Evolutionary conservation across 208 protist genomes (phyloP), one percentile per base, ranked within the genome.

Genomic region (Acanthamoeba triangularis): DNA sequence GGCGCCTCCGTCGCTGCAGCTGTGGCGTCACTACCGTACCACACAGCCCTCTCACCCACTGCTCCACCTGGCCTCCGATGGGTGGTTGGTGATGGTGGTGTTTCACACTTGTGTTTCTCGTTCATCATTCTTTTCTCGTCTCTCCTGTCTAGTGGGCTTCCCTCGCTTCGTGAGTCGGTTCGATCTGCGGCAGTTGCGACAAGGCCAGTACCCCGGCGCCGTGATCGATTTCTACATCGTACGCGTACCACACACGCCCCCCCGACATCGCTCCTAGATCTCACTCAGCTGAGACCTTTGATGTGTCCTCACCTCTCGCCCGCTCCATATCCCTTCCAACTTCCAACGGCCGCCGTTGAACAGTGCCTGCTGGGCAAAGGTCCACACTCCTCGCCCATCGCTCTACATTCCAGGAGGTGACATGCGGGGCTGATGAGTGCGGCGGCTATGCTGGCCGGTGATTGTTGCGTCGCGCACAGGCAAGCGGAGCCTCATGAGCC

Each of bases 71-170:
- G 10, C 23, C 18, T 4, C 59, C 59, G 23, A 4, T 11, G 7
- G 49, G 7, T 52, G 63, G 16, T 14, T 14, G 28, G n/a, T 28
- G 63, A 14, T 4, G 7, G 4, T 72, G 63, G 63, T 33, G 8
- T 72, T 72, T 4, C 16, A 4, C 7, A 72, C n/a, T 72, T 25
- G 8, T 72, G 20, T 7, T 80, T 80, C 61, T 63, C 20, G 14
- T 20, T 63, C 56, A 20, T 63, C 56, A 63, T 63, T 25, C 56
- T 63, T 63, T 63, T 63, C 56, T 63, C 20, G 56, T 11, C 67
- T n/a, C n/a, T n/a, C n/a, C n/a, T n/a, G n/a, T n/a, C n/a, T n/a
- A 84, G 76, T 56, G 76, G 76, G 76, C 35, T 84, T 84, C 41
- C 4, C 14, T 54, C 76, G 41, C 41, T 84, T 84, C 41, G 47